Evolutionary conservation across 148 eudicot genomes (phyloP), one percentile per base, ranked within the genome.

Genomic region (Spergularia marina): DNA sequence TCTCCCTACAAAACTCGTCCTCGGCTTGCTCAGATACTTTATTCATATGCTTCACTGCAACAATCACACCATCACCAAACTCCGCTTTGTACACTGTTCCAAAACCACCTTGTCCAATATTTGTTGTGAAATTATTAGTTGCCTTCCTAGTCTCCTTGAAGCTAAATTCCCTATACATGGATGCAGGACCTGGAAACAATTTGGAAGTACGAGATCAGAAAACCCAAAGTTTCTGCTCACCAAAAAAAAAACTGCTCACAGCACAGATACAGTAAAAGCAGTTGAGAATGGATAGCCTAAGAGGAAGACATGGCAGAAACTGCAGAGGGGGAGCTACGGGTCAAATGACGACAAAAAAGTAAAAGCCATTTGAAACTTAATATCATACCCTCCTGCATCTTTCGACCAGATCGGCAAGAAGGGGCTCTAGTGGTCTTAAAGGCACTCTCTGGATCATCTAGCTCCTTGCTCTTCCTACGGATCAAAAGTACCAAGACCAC

Each of bases 81-180:
- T 84, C 87, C 51, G 93, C 97, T 82, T 87, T 91, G 77, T 89
- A 96, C 65, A 96, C 97, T 59, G 94, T 86, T 74, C 99, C 94
- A 77, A 89, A 96, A 61, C 98, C 98, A 58, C 99, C 99, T 85
- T 88, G 91, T 74, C 98, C 98, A 80, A 91, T 91, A 59, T 88
- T 76, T 18, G 88, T 84, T 83, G 79, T 82, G 76, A 96, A 96
- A 70, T 88, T 86, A 61, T 86, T 76, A 39, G 99, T 96, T 74
- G 95, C 97, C 53, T 88, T 88, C 86, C 86, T 92, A 41, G 86
- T 92, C 82, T 91, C 99, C 82, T 82, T 96, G 77, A 86, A 92
- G 83, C 84, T 85, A 74, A 87, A 92, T 74, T 87, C 94, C 73
- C 82, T 84, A 61, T 91, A 91, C 88, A 87, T 83, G 73, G 87